A percentile compares a stretch with the other conserved stretches of the same genome.
Conservation (phyloP, 345 rosid genomes). For the Cardamine resedifolia region DNA sequence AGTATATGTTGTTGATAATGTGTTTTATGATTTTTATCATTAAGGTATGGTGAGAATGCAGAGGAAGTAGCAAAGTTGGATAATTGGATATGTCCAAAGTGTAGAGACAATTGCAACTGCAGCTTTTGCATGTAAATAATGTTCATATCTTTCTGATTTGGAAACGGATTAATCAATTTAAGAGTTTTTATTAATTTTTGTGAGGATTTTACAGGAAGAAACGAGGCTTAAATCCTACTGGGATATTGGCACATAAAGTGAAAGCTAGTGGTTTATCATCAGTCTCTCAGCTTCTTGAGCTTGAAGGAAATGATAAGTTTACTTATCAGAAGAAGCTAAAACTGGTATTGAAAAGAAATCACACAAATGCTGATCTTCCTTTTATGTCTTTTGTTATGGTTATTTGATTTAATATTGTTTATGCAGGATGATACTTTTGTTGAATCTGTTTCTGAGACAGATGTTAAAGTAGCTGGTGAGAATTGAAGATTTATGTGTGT, state of each 20-base stretch:
- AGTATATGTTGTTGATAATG: neutral
- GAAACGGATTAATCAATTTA: neutral
- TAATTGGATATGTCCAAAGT: conserved; percentile 36
- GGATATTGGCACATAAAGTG: neutral
- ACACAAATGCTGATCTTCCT: neutral
- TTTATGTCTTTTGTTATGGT: neutral
- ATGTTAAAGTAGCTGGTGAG: neutral
- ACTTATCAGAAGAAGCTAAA: conserved; percentile 20
- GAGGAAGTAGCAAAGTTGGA: conserved; percentile 28
- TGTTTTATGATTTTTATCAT: neutral
- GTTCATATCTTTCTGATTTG: neutral
- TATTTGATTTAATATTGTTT: neutral
- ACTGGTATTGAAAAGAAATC: conserved; percentile 14
- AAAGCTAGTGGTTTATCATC: conserved; percentile 61
- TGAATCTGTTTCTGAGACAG: neutral
- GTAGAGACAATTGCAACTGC: conserved; percentile 23
- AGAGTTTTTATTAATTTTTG: neutral
- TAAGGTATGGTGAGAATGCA: conserved; percentile 45
- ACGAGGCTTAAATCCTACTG: neutral
- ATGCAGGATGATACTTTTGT: conserved; percentile 13
- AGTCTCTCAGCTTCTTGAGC: conserved; percentile 63
- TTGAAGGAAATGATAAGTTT: conserved; percentile 45
- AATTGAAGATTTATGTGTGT: neutral
- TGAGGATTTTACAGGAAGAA: neutral
- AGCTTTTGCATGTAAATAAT: conserved; percentile 27